Conservation (phyloP, 2,329 filamentous ascomycete genomes). For the Talaromyces sp. region DNA sequence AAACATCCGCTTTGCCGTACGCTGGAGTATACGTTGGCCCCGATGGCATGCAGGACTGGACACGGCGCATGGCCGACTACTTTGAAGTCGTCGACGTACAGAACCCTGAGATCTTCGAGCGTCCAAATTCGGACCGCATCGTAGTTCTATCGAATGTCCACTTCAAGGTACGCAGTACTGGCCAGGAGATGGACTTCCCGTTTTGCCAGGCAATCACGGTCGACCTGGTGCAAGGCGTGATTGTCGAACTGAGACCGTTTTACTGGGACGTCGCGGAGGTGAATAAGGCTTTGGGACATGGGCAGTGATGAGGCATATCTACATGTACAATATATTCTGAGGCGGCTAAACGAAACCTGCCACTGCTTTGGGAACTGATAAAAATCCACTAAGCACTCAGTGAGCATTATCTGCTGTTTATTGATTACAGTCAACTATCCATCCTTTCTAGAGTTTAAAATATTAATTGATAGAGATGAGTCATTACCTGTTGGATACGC, state of each 20-base stretch:
- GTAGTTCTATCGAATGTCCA: conserved; percentile 23
- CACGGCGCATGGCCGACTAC: conserved; percentile 24
- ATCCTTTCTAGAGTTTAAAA: background rate
- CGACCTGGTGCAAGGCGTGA: conserved; percentile 27
- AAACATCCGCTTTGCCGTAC: conserved; percentile 32
- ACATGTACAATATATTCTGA: background rate
- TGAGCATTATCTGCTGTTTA: background rate
- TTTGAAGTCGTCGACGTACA: conserved; percentile 25
- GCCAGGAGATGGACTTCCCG: conserved; percentile 25
- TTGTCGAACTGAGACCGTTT: conserved; percentile 28
- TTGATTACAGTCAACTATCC: background rate
- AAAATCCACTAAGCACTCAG: background rate
- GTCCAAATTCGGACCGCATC: conserved; percentile 22
- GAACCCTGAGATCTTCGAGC: conserved; percentile 28
- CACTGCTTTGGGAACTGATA: background rate
- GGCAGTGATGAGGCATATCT: background rate
- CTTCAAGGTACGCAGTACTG: conserved; percentile 27
- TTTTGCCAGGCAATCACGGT: conserved; percentile 29
- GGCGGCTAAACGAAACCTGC: background rate
- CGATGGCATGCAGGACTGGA: conserved; percentile 29
- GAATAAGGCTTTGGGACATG: conserved; percentile 1
- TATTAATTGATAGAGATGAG: background rate
- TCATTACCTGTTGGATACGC: background rate
- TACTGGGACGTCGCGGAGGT: conserved; percentile 32
- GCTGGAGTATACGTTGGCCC: conserved; percentile 27